Evolutionary conservation across 177 flowering plant species (phyloP), one percentile per base, ranked within the genome.

Genomic region (Vitis hybrid): DNA sequence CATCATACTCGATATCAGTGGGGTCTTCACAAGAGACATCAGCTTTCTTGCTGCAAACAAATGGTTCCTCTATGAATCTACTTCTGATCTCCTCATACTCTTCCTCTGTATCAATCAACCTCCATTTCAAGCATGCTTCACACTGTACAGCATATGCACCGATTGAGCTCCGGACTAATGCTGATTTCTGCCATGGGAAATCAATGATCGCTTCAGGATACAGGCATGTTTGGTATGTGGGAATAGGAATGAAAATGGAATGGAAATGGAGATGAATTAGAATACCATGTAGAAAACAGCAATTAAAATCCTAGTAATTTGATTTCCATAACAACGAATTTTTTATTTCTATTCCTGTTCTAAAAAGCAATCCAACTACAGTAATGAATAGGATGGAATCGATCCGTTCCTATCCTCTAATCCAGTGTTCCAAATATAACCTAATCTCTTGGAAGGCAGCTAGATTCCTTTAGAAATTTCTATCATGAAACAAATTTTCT

Each of bases 51-150:
- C 63, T 55, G 66, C 97, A 93, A 66, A 61, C 14, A 67, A 83
- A 93, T 11, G 97, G 97, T 30, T 85, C 79, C 66, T 87, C 86
- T 15, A 46, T 62, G 59, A 87, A 68, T 21, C 60, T 83, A 57
- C 82, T 72, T 74, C 98, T 79, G 59, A 93, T 85, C 11, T 77
- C 85, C 71, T 93, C 97, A 62, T 76, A 93, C 77, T 89, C 94
- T 75, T 87, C 92, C 73, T 77, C 61, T 3, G 91, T 72, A 2
- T 82, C 79, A 58, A 93, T 76, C 63, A 77, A 35, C 82, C 97
- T 90, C 97, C 97, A 91, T 73, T 91, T 93, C 35, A 74, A 73
- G 84, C 98, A 91, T 61, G 85, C 70, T 21, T 63, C 83, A 74
- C 98, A 93, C 58, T 93, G 97, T n/a, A 75, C 88, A 46, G 91